Evolutionary conservation across 1,284 basidiomycete genomes (phyloP).

Genomic region (Microbotryum violaceum): DNA sequence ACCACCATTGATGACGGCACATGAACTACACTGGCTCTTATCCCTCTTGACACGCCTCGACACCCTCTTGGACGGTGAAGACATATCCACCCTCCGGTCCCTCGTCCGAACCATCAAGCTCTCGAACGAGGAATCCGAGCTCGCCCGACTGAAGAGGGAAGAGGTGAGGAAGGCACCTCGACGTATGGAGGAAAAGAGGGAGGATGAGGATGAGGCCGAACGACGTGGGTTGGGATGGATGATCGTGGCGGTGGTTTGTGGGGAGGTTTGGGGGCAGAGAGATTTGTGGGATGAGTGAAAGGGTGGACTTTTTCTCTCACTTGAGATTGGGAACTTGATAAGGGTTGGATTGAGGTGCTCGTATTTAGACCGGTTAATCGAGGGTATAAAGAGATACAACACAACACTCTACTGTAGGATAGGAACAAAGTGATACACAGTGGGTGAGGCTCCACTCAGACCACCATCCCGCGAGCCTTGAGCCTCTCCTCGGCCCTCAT

Average conservation of each 20-base stretch:
- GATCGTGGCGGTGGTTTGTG: constrained; percentile 57
- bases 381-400: no score
- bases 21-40: constrained; percentile 77
- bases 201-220: constrained; percentile 36
- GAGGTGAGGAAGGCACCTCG: constrained; percentile 30
- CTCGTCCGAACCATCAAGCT: constrained; percentile 65
- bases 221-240: constrained; percentile 71
- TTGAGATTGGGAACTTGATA: no score
- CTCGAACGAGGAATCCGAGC: constrained; percentile 44
- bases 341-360: no score
- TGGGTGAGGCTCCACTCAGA: no score
- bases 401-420: no score
- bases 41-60: constrained; percentile 66
- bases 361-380: no score
- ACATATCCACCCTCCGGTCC: constrained; percentile 66
- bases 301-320: no score
- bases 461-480: no score
- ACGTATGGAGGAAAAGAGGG: constrained; percentile 27
- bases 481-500: no score
- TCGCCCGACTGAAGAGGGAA: constrained; percentile 4
- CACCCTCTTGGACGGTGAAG: constrained; percentile 61
- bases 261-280: constrained; percentile 71
- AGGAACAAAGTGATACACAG: no score
- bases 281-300: constrained; percentile 67
- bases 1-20: constrained; percentile 50